Percentiles rank a stretch among this genome's conserved stretches.
These are phyloP conservation scores for Sclerotinia trifoliorum DNA, from an alignment of 2,329 filamentous ascomycete species.

Conservation along the genomic window DNA sequence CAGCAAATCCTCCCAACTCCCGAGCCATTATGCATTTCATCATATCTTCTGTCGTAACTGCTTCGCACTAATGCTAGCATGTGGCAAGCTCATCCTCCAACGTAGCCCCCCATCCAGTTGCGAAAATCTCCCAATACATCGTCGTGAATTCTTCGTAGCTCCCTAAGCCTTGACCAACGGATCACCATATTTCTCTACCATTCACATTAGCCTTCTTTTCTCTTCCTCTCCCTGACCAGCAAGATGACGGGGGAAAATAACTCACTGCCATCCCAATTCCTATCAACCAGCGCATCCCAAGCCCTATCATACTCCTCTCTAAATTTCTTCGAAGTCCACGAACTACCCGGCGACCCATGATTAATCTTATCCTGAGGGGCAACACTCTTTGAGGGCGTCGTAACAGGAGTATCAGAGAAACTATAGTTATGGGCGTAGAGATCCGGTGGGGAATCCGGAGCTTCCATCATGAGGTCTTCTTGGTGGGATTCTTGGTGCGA, in stretches of 20 bases:
- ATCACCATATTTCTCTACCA: conserved; percentile 19
- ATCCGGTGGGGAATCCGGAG: conserved; percentile 35
- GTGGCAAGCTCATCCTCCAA: not conserved
- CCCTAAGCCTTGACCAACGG: conserved; percentile 3
- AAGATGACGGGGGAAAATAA: conserved; percentile 20
- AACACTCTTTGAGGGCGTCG: conserved; percentile 20
- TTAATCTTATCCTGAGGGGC: conserved; percentile 28
- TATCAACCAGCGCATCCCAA: conserved; percentile 51
- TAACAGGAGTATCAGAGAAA: conserved; percentile 9
- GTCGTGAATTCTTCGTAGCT: too few species aligned
- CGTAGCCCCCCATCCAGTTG: not conserved
- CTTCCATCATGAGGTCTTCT: conserved; percentile 33
- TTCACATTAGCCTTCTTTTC: not conserved
- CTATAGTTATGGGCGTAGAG: conserved; percentile 1
- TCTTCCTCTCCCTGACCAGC: not conserved
- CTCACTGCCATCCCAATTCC: conserved; percentile 50
- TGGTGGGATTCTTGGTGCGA: not conserved
- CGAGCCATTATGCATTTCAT: conserved; percentile 9
- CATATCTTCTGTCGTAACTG: not conserved
- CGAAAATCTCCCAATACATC: not conserved
- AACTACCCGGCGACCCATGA: conserved; percentile 47
- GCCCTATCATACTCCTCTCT: conserved; percentile 54
- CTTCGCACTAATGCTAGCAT: not conserved
- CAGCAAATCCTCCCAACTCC: not conserved
- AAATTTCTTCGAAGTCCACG: conserved; percentile 57